A percentile compares a stretch with the other conserved stretches of the same genome.
Conservation (phyloP, 1,284 basidiomycete genomes). For the Ustilago trichophora region DNA sequence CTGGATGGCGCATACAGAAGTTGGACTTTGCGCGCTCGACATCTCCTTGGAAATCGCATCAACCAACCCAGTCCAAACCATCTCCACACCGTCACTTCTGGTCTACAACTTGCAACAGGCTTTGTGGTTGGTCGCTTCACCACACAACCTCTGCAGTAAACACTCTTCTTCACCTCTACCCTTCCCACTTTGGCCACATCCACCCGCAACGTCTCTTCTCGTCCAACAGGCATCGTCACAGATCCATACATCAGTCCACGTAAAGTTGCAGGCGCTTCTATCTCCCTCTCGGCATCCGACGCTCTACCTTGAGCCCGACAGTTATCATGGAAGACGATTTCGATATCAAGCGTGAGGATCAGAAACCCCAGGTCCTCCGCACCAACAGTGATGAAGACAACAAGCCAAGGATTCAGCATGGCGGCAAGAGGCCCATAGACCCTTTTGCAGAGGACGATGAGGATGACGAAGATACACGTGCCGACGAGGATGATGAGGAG, state of each 20-base stretch:
- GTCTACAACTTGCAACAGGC: slow-evolving; percentile 1
- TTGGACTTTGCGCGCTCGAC: slow-evolving; percentile 14
- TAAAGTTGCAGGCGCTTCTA: not conserved
- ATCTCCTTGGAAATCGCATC: slow-evolving; percentile 7
- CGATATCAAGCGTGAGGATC: slow-evolving; percentile 33
- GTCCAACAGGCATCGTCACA: not conserved
- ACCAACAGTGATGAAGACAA: not conserved
- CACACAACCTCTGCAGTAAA: not conserved
- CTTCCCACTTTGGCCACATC: too few species aligned
- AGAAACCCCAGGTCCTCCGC: not conserved
- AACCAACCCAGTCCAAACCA: slow-evolving; percentile 2
- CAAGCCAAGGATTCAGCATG: slow-evolving; percentile 20
- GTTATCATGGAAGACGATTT: slow-evolving; percentile 29
- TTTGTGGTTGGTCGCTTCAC: not conserved
- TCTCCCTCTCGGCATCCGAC: not conserved
- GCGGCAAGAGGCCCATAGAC: slow-evolving; percentile 32
- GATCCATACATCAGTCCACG: not conserved
- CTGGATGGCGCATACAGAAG: not conserved
- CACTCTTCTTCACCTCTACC: not conserved
- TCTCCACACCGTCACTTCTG: too few species aligned
- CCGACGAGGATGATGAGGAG: slow-evolving; percentile 40
- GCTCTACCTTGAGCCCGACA: slow-evolving; percentile 6
- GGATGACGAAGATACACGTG: slow-evolving; percentile 43
- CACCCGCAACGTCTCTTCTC: not conserved
- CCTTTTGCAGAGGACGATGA: slow-evolving; percentile 50